Evolutionary conservation across 1,284 basidiomycete genomes (phyloP).

Genomic region (Trichosporon sp.): DNA sequence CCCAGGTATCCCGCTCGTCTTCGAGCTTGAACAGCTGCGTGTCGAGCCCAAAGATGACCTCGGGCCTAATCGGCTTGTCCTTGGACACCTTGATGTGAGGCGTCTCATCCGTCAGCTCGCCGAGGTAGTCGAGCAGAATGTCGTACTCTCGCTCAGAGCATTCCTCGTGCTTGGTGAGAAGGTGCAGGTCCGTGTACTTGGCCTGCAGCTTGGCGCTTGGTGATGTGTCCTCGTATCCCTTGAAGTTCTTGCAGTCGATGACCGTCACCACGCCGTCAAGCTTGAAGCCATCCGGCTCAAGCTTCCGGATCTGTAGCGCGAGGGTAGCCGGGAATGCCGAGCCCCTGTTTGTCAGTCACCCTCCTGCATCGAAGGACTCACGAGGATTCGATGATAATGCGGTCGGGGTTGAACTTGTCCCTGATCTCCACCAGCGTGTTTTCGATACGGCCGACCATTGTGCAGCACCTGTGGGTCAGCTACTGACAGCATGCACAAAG

Average conservation of each 20-base stretch:
- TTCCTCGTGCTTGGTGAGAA: slow-evolving; percentile 86
- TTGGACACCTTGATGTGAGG: slow-evolving; percentile 65
- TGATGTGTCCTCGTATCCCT: slow-evolving; percentile 80
- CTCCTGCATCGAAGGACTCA: slow-evolving; percentile 46
- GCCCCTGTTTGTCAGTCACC: slow-evolving; percentile 54
- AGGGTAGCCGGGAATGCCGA: slow-evolving; percentile 70
- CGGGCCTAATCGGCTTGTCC: slow-evolving; percentile 52
- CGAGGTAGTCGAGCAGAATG: slow-evolving; percentile 73
- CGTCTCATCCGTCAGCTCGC: slow-evolving; percentile 79
- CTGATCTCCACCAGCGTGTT: slow-evolving; percentile 77
- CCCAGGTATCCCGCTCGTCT: slow-evolving; percentile 36
- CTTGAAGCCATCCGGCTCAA: slow-evolving; percentile 69
- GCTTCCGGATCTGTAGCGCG: slow-evolving; percentile 81
- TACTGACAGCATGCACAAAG: neutral
- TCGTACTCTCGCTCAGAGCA: slow-evolving; percentile 67
- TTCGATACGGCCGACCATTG: slow-evolving; percentile 86
- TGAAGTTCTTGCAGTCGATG: slow-evolving; percentile 77
- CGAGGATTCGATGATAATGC: slow-evolving; percentile 91
- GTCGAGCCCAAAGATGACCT: slow-evolving; percentile 75
- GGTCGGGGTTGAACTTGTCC: slow-evolving; percentile 75
- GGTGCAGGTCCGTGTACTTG: slow-evolving; percentile 81
- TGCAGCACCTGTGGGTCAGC: slow-evolving; percentile 62
- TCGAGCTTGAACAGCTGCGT: slow-evolving; percentile 60
- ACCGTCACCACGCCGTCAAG: slow-evolving; percentile 85
- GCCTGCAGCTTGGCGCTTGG: slow-evolving; percentile 86